Evolutionary conservation across 2,329 filamentous ascomycete species (phyloP).

Genomic region (Parafenestella ontariensis): DNA sequence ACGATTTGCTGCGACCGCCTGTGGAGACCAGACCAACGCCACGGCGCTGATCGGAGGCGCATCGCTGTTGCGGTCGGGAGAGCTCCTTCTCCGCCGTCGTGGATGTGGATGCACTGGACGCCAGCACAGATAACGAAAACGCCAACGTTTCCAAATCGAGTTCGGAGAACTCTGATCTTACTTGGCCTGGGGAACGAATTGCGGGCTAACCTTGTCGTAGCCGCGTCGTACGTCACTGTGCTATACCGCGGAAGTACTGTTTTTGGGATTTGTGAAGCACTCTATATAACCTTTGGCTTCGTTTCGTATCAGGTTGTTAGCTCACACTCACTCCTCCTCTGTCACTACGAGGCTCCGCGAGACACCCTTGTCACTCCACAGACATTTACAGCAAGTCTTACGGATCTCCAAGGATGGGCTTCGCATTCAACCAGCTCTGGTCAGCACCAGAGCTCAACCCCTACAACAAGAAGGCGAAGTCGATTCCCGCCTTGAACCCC

Average conservation of each 20-base stretch:
- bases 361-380: conserved; percentile 8
- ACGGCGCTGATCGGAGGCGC: conserved; percentile 26
- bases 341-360: conserved; percentile 11
- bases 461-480: conserved; percentile 80
- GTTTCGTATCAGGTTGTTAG: conserved; percentile 22
- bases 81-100: conserved; percentile 26
- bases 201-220: conserved; percentile 26
- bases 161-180: conserved; percentile 29
- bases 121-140: conserved; percentile 38
- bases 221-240: conserved; percentile 34
- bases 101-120: conserved; percentile 13
- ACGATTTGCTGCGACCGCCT: conserved; percentile 12
- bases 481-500: conserved; percentile 79
- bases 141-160: conserved; percentile 21
- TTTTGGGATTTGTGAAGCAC: conserved; percentile 17
- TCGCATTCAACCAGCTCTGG: conserved; percentile 45
- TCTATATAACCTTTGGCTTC: conserved; percentile 35
- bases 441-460: conserved; percentile 77
- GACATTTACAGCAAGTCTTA: background rate
- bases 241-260: conserved; percentile 47
- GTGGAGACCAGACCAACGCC: conserved; percentile 17
- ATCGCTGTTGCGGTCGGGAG: conserved; percentile 11
- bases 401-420: conserved; percentile 38
- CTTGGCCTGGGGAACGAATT: conserved; percentile 31
- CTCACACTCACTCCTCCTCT: conserved; percentile 17